Percentiles rank a stretch among this genome's conserved stretches.
Evolutionary conservation across 352 stramenopile species (phyloP).

Genomic region (Phytophthora hibernalis): DNA sequence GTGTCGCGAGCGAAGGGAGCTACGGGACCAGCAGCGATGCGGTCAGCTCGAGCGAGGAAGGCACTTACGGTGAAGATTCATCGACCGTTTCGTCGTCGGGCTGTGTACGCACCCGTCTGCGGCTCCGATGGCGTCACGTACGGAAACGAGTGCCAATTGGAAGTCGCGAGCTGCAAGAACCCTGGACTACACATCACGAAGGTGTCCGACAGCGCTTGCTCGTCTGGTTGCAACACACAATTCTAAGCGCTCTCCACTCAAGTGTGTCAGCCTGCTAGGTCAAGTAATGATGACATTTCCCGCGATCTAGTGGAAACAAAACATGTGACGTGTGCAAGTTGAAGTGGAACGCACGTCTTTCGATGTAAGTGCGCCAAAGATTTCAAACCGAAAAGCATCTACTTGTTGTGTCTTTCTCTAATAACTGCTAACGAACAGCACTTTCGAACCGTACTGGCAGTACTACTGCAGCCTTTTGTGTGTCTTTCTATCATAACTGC

Average conservation of each 20-base stretch:
- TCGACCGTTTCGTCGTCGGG: conserved; percentile 8
- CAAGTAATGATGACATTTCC: too few relatives aligned
- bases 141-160: conserved; percentile 39
- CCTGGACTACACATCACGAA: conserved; percentile 13
- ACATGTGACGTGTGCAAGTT: not conserved
- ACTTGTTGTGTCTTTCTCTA: too few relatives aligned
- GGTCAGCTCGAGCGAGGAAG: conserved; percentile 16
- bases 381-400: too few relatives aligned
- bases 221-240: conserved; percentile 1
- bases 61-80: not conserved
- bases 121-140: conserved; percentile 48
- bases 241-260: conserved; percentile 1
- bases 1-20: conserved; percentile 15
- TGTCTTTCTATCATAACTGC: too few relatives aligned
- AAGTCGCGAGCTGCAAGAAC: conserved; percentile 31
- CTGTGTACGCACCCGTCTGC: conserved; percentile 42
- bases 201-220: conserved; percentile 8
- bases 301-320: too few relatives aligned
- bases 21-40: conserved; percentile 2
- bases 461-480: too few relatives aligned
- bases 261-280: not conserved
- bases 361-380: too few relatives aligned
- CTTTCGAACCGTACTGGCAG: too few relatives aligned
- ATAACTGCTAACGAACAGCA: too few relatives aligned
- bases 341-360: not conserved